Base-by-base conservation (phyloP, 2,329 filamentous ascomycete genomes). In the Dactylellina drechsleri region DNA sequence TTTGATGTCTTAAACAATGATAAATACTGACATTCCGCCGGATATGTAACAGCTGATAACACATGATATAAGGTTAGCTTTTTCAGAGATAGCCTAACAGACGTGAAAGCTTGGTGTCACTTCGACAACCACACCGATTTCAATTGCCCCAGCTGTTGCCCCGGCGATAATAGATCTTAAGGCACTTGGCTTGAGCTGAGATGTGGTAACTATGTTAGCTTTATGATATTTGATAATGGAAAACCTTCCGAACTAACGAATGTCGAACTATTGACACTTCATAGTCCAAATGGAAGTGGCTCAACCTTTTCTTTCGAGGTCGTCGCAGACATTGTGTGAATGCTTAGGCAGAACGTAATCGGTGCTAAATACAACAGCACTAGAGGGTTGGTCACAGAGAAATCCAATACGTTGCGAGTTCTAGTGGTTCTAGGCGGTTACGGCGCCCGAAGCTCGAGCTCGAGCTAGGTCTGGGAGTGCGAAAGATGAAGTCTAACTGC, bases 131-230 rank as follows among this genome's bases (percentile, higher is more conserved):
- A 79, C 85, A 93, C 91, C 89, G 82, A 98, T 98, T 84, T 99
- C 94, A 78, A 98, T 87, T 65, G 93, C 95, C 80, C 95, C 95
- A 65, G 94, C 95, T n/a, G 91, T 91, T 67, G 92, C 92, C 7
- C 71, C 71, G 2, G 71, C 71, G n/a, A 75, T 12, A 28, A 75
- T 56, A 20, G 71, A 75, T 43, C 71, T 66, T 12, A 75, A 45
- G 15, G 71, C 71, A 20, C 64, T 75, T 16, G 71, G 71, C 71
- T 74, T 56, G 26, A 56, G 20, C n/a, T 61, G 18, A 41, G 16
- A 16, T 12, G 12, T 18, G 8, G n/a, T 23, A 18, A 1, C 12
- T 13, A n/a, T 20, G 20, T 66, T 28, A 65, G 62, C 62, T n/a
- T 12, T 49, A 28, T 26, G 47, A n/a, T 12, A 28, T 8, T 7